Evolutionary conservation across 1,284 basidiomycete genomes (phyloP), one percentile per base, ranked within the genome.

Genomic region (Pascua sp.): DNA sequence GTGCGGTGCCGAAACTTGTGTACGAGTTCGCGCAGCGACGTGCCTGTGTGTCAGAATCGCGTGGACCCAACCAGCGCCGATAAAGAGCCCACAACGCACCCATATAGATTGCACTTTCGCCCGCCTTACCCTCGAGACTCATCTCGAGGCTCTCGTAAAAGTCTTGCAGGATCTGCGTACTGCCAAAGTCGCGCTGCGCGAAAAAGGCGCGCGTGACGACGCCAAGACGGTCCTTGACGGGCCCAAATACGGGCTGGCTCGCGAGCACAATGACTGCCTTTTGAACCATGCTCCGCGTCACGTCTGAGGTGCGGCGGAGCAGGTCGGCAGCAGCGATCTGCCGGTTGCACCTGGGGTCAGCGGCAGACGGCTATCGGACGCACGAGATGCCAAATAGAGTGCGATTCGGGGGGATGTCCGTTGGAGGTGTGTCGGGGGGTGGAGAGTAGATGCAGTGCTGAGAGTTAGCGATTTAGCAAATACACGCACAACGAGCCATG

Each of bases 221-320:
- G n/a, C 94, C 92, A 1, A 99, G 81, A 67, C 92, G 94, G 72
- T 97, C 93, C 43, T 72, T 66, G 59, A 76, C 73, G 9, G 72
- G 73, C 10, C 76, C 76, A 71, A 94, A 95, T 1, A 93, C 83
- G 0, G 91, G 91, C 68, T 90, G 91, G 5, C 87, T 87, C 2
- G 91, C 93, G 40, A 98, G 81, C 2, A 98, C 90, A 0, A 98
- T 91, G 4, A 99, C 90, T 0, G 96, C 95, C 73, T 98, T 99
- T 76, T 99, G 95, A 0, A 99, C 95, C 13, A 89, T 98, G 36
- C 90, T 92, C 16, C 95, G 85, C 8, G 95, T 98, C 10, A 98
- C 91, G 68, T 97, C 92, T 13, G 85, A 81, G 32, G 86, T 85
- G 68, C 89, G 89, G 53, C 87, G 85, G 7, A 92, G 79, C n/a